Evolutionary conservation across 208 protist genomes (phyloP), one percentile per base, ranked within the genome.

Genomic region (Trichomonas tenax): DNA sequence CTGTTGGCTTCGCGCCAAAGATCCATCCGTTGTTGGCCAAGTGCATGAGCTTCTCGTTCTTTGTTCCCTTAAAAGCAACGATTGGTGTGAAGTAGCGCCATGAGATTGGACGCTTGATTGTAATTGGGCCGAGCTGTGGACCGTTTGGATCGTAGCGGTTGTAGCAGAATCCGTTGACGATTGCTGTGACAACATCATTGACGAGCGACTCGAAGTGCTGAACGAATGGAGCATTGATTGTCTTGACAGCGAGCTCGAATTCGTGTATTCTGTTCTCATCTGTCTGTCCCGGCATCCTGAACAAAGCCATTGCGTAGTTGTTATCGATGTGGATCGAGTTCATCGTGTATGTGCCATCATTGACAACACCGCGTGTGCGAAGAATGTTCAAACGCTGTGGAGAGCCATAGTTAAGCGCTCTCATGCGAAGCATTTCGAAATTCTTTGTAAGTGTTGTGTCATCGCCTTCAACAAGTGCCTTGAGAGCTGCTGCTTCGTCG

Each of bases 1-100:
- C 86, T 51, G 86, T 93, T 93, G 86, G 86, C 41, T 93, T n/a
- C 9, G 41, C 44, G 15, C 40, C 41, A 38, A 58, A 93, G 0
- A 93, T 14, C 86, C 86, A 93, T 34, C 86, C 86, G n/a, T 93
- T 93, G 31, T 93, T 93, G 3, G 86, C 86, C 31, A 93, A 31
- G 9, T 23, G 40, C 31, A 93, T 38, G 14, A 93, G n/a, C 51
- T 44, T 44, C 38, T 93, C 0, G 38, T 93, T 6, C 31, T 48
- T 93, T 26, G 40, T 48, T 89, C 38, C 82, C 26, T 72, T 72
- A 21, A 72, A 72, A n/a, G 58, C 58, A 6, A n/a, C 26, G 26
- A 93, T 93, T 51, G 41, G 40, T 23, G 44, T 40, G 44, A 93
- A 93, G n/a, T 93, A 93, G 17, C 86, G 86, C 40, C 44, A 58